Conservation (phyloP, 306 rosid species). For the Sindora glabra region DNA sequence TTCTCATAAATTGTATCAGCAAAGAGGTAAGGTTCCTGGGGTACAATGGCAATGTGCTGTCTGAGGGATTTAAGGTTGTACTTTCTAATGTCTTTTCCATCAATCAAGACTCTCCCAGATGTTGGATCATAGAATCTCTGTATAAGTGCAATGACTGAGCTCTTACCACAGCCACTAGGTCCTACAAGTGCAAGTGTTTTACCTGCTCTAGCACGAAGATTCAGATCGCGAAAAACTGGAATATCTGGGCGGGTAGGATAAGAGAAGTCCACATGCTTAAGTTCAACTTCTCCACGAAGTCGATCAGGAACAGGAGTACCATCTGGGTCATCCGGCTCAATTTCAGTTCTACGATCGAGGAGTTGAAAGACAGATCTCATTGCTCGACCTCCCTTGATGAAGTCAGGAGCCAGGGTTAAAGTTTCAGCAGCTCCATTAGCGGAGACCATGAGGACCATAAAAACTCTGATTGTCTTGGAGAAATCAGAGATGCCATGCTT, state of each 20-base stretch:
- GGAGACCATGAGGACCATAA: conserved; percentile 89
- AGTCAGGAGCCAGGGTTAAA: conserved; percentile 90
- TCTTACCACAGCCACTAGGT: conserved; percentile 97
- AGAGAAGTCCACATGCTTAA: conserved; percentile 86
- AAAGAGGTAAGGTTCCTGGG: conserved; percentile 92
- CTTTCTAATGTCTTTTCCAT: conserved; percentile 87
- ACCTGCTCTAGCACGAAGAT: conserved; percentile 85
- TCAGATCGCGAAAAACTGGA: conserved; percentile 78
- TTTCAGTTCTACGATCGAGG: conserved; percentile 91
- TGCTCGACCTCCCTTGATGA: conserved; percentile 93
- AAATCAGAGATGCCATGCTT: conserved; percentile 89
- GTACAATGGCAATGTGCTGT: conserved; percentile 82
- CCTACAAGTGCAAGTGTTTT: conserved; percentile 97
- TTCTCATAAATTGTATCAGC: conserved; percentile 81
- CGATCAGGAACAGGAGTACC: conserved; percentile 78
- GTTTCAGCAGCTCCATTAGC: conserved; percentile 99
- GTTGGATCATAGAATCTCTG: conserved; percentile 92
- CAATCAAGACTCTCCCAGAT: conserved; percentile 77
- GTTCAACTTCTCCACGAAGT: conserved; percentile 90
- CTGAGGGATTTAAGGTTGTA: conserved; percentile 92
- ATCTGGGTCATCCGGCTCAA: conserved; percentile 83
- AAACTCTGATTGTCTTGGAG: conserved; percentile 83
- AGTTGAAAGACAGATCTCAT: conserved; percentile 91
- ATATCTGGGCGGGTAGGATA: conserved; percentile 89
- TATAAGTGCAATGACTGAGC: conserved; percentile 78